Base-by-base conservation (phyloP, 2,329 filamentous ascomycete genomes). In the Aspergillus ruber region DNA sequence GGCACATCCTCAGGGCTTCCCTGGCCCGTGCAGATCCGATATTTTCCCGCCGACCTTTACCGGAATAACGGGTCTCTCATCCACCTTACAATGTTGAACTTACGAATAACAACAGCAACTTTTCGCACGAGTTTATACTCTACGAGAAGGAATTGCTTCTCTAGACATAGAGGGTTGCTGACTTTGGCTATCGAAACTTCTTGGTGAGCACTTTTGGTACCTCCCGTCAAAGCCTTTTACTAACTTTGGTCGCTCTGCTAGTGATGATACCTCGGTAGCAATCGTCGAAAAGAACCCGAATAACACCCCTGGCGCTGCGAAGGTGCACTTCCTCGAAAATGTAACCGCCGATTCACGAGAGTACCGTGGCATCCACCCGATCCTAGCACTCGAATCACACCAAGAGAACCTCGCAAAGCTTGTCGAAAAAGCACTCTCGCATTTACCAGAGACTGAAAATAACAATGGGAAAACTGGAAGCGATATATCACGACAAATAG, bases 211-310 rank as follows among this genome's bases (percentile, higher is more conserved):
- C 17, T 42, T 9, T 21, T 3, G 17, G 25, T 7, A 21, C 21
- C 47, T 27, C 33, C 42, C 20, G 8, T 12, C 20, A 8, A 21
- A 42, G 12, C 10, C 25, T 39, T 52, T 47, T 29, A 53, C 40
- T 39, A 20, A 36, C 23, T 15, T 23, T 23, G 44, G 23, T 43
- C 41, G 43, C 21, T 15, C 5, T 42, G 13, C 40, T 27, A 75
- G 91, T 76, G 91, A 97, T 70, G 91, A 97, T 72, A 95, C 90
- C 1, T 90, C 86, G 49, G 90, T 96, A 17, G 86, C 91, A 25
- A 70, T 97, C 42, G 76, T 96, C 35, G 81, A 87, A 46, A 84
- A 82, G 57, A 59, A 68, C 25, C 53, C 48, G 9, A 33, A 32
- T 4, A 55, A 44, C 1, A 25, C 33, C 8, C 39, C 49, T 27